Evolutionary conservation across 208 protist genomes (phyloP).

Genomic region (Novymonas esmeraldas): DNA sequence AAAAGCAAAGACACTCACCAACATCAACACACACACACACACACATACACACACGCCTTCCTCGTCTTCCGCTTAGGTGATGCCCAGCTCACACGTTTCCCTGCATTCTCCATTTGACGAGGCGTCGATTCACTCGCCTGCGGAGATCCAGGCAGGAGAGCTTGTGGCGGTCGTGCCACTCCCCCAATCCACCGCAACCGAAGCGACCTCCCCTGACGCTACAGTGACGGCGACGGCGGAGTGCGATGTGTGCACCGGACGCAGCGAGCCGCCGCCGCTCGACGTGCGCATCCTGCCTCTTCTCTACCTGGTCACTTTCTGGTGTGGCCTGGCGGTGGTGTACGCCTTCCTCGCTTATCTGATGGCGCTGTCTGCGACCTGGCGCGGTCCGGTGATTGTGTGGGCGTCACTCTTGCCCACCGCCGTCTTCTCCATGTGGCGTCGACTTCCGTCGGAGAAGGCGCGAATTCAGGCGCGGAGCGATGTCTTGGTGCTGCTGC

Average conservation of each 20-base stretch:
- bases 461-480: not conserved
- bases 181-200: not conserved
- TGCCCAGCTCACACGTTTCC: not conserved
- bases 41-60: not conserved
- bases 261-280: not conserved
- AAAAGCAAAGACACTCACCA: not conserved
- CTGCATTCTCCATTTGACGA: not conserved
- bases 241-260: not conserved
- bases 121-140: not conserved
- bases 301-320: slow-evolving; percentile 20
- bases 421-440: slow-evolving; percentile 21
- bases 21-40: not conserved
- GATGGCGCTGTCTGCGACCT: slow-evolving; percentile 4
- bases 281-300: slow-evolving; percentile 22
- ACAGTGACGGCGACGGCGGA: too few species aligned
- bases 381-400: slow-evolving; percentile 27
- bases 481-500: slow-evolving; percentile 10
- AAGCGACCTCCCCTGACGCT: too few species aligned
- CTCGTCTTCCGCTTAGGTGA: not conserved
- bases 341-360: slow-evolving; percentile 26
- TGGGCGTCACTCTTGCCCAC: slow-evolving; percentile 23
- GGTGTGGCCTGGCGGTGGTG: slow-evolving; percentile 19
- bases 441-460: slow-evolving; percentile 21
- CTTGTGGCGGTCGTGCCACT: not conserved
- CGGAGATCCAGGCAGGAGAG: not conserved